phyloP scores from a whole-genome alignment of 495 filamentous ascomycete species.

The Neurospora sp. region DNA sequence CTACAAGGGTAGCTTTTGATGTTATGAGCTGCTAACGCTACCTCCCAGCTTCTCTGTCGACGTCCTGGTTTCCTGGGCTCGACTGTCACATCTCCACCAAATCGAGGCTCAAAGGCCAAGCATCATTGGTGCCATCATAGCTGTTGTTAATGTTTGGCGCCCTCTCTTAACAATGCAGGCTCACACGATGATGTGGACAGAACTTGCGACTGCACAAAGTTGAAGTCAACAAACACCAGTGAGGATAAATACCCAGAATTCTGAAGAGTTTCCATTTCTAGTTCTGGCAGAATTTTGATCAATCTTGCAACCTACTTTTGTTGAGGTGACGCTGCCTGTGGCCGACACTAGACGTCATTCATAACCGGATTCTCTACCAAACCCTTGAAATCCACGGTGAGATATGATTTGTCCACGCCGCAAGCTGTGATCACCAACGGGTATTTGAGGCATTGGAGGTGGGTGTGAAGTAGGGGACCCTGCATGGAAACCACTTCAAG shows the following conservation, averaged over 20 bases:
- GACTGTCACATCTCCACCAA: background rate
- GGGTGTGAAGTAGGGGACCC: background rate
- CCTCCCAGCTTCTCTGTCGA: background rate
- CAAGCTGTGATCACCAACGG: background rate
- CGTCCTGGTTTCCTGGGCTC: background rate
- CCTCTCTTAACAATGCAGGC: too few species aligned
- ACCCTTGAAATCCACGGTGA: background rate
- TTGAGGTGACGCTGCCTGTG: background rate
- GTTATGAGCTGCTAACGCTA: background rate
- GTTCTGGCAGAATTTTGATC: background rate
- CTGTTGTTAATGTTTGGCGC: background rate
- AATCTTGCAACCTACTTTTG: background rate
- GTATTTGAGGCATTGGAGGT: background rate
- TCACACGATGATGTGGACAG: background rate
- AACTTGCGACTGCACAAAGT: background rate
- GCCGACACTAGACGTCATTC: background rate
- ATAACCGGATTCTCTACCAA: background rate
- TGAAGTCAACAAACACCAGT: too few species aligned
- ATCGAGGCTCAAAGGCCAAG: background rate
- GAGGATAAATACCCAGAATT: too few species aligned
- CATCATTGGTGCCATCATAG: background rate
- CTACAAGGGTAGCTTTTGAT: background rate
- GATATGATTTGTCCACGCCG: background rate
- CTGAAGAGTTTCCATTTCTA: background rate
- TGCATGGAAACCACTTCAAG: background rate